phyloP scores from a whole-genome alignment of 805 yeast species.

The Candida khao-thaluensis region DNA sequence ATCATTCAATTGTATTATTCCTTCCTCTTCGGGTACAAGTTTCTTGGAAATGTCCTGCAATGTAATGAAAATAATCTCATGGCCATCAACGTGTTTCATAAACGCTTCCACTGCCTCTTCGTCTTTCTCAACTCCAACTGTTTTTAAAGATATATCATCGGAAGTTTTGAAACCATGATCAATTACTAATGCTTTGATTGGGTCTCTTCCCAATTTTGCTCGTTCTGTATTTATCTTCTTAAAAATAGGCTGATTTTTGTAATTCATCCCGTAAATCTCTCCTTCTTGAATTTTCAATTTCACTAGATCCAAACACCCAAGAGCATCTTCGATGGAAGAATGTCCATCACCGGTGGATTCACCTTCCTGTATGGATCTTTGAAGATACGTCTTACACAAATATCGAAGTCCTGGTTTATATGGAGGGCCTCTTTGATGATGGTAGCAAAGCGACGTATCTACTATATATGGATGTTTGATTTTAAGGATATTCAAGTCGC shows the following conservation, averaged over 20 bases:
- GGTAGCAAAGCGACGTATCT: conserved; percentile 76
- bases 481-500: conserved; percentile 70
- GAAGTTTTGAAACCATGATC: conserved; percentile 7
- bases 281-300: conserved; percentile 72
- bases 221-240: conserved; percentile 17
- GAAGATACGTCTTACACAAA: conserved; percentile 58
- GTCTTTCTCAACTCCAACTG: conserved; percentile 50
- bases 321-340: conserved; percentile 83
- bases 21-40: conserved; percentile 23
- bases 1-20: conserved; percentile 30
- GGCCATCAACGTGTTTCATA: conserved; percentile 30
- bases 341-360: conserved; percentile 58
- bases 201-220: background rate
- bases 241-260: conserved; percentile 26
- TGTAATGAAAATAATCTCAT: conserved; percentile 52
- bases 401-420: conserved; percentile 73
- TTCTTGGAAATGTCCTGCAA: conserved; percentile 39
- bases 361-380: conserved; percentile 65
- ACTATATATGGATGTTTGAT: conserved; percentile 71
- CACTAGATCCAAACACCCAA: conserved; percentile 73
- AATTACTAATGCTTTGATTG: conserved; percentile 9
- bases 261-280: conserved; percentile 52
- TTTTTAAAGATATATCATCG: background rate
- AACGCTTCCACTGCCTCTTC: conserved; percentile 53
- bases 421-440: conserved; percentile 84